These are phyloP conservation scores for Globisporangium orthogonon DNA, from an alignment of 352 stramenopile genomes.

Conservation along the genomic window DNA sequence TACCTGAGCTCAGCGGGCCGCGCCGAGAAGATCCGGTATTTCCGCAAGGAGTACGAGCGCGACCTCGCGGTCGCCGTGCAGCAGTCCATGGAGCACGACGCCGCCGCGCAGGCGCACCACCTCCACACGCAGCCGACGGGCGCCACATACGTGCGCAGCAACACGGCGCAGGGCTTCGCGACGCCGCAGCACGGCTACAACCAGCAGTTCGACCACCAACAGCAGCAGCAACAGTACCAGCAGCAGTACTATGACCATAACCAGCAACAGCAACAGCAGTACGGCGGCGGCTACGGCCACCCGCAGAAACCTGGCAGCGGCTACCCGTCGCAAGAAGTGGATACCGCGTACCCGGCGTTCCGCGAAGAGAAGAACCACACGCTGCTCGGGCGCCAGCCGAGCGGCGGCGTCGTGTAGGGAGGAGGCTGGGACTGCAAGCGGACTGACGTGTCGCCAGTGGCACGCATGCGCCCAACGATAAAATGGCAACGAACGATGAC, in stretches of 20 bases:
- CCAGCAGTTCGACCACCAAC: constrained; percentile 3
- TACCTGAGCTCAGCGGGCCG: constrained; percentile 76
- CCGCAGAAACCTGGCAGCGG: constrained; percentile 8
- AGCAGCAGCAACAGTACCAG: constrained; percentile 4
- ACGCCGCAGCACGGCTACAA: neutral
- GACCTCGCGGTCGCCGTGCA: constrained; percentile 73
- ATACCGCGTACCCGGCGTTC: constrained; percentile 57
- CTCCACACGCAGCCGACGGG: constrained; percentile 7
- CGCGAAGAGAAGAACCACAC: constrained; percentile 67
- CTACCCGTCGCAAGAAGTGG: constrained; percentile 18
- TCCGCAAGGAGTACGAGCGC: constrained; percentile 76
- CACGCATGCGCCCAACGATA: too few species aligned
- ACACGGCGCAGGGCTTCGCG: constrained; percentile 27
- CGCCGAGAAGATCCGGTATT: constrained; percentile 82
- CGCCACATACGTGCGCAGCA: constrained; percentile 29
- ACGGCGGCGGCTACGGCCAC: constrained; percentile 15
- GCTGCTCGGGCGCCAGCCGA: constrained; percentile 50
- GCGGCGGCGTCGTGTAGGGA: constrained; percentile 58
- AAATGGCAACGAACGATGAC: too few species aligned
- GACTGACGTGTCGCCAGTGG: too few species aligned
- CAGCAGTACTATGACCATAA: neutral
- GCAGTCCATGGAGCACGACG: constrained; percentile 56
- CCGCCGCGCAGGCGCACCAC: constrained; percentile 18
- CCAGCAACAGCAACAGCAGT: constrained; percentile 11
- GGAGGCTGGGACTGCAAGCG: too few species aligned